phyloP scores from a whole-genome alignment of 208 protist species.

The Trypanosoma mega region DNA sequence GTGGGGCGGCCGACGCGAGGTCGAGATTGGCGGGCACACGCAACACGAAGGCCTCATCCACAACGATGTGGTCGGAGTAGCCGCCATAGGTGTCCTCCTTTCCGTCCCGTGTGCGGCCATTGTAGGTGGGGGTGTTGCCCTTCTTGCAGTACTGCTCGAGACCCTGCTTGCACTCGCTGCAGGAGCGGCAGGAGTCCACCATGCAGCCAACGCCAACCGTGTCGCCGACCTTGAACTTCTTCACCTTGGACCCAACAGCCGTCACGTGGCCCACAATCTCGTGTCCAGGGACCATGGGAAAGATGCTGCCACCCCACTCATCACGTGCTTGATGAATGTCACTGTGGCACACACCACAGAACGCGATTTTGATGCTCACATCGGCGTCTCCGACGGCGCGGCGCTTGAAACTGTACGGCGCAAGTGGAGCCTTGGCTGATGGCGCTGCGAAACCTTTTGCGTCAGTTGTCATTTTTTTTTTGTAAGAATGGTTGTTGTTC shows the following conservation, averaged over 20 bases:
- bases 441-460: conserved; percentile 45
- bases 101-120: conserved; percentile 35
- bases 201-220: conserved; percentile 86
- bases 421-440: conserved; percentile 40
- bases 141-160: conserved; percentile 77
- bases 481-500: too few species aligned
- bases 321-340: conserved; percentile 72
- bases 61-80: conserved; percentile 74
- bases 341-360: conserved; percentile 85
- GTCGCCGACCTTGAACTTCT: conserved; percentile 79
- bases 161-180: conserved; percentile 58
- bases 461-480: conserved; percentile 58
- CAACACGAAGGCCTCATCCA: conserved; percentile 63
- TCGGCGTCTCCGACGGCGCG: conserved; percentile 49
- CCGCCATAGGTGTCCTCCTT: conserved; percentile 48
- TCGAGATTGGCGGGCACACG: conserved; percentile 65
- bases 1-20: conserved; percentile 60
- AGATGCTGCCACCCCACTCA: conserved; percentile 64
- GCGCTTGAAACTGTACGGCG: conserved; percentile 46
- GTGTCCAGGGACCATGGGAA: conserved; percentile 81
- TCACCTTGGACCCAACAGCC: conserved; percentile 60
- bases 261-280: conserved; percentile 82
- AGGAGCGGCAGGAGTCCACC: conserved; percentile 82
- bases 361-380: conserved; percentile 59
- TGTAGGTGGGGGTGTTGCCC: conserved; percentile 56